Base-by-base conservation (phyloP, 2,329 filamentous ascomycete species). In the Colletotrichum sp. region DNA sequence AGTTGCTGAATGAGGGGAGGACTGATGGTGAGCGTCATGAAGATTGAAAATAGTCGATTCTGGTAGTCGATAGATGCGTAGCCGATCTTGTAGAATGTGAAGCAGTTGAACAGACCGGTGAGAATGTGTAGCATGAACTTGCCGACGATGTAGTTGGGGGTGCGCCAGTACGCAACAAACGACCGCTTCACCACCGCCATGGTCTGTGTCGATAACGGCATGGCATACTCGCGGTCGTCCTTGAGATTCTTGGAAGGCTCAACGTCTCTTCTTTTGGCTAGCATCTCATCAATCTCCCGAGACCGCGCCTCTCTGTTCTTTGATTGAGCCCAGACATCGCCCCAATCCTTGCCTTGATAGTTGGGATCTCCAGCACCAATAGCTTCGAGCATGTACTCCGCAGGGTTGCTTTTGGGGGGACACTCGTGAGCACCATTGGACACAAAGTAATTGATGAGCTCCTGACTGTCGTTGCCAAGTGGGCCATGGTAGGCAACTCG, bases 1-100 rank as follows among this genome's bases (percentile, higher is more conserved):
- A 96, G 87, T 79, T 96, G 94, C 80, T 96, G 93, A 74, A 96
- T 94, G 1, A 96, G 86, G 0, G 94, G 93, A 1, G 94, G 94
- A 2, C 91, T 90, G 78, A 97, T 94, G 8, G 93, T 95, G 6
- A 96, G 87, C 0, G 93, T 94, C 89, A 95, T 92, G 84, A 96
- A 96, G 71, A 94, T 88, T 10, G 93, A 92, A 84, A 96, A 96
- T 10, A 96, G 88, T 9, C 93, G 89, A 63, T 92, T 93, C 82
- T 95, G 93, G 85, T 94, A 91, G 79, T 94, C 92, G 75, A 92
- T 89, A 2, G 86, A 86, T 4, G 89, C 87, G 66, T 89, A 87
- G 0, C 89, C 89, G 1, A 94, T 83, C 77, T 91, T 88, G 87
- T 89, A 95, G 80, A 95, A 95, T 0, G 93, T 94, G 80, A 95